Base-by-base conservation (phyloP, 371 early-diverging fungal species). In the Actinomortierella wolfii region DNA sequence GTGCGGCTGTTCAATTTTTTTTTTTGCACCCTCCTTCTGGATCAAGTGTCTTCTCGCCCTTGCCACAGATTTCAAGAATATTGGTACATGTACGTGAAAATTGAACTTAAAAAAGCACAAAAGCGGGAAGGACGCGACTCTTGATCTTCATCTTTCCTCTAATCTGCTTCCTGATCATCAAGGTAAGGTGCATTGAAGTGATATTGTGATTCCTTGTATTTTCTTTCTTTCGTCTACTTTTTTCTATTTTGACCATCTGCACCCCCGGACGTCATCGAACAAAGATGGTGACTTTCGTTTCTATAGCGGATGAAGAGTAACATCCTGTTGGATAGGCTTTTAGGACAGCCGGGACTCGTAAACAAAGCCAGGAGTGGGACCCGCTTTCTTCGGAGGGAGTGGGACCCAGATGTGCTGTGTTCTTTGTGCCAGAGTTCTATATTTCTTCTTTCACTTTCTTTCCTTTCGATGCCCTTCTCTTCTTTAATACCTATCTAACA, bases 271-370 rank as follows among this genome's bases (percentile, higher is more conserved):
- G 73, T 66, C 59, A 34, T 11, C 34, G 34, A 6, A 34, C 11
- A 34, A n/a, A 34, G 34, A 34, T 34, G 34, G 34, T 34, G 34
- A 34, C 34, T 34, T 34, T 34, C 34, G 34, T 34, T 34, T 34
- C 34, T 34, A 34, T 34, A 34, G 34, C 34, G 34, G 34, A 34
- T 34, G 34, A 34, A 34, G 34, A 34, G 34, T 6, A 34, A 34
- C 34, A 34, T 34, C 34, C 34, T 34, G 11, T 34, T 11, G 34
- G 34, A 34, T 34, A 34, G 73, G 73, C 66, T 71, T 71, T 71
- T 71, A 71, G 73, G 73, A 71, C 73, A 71, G 66, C 73, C 73
- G 62, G 58, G 44, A 61, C 66, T 56, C 56, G 65, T 59, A 65
- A 65, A 71, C 73, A 71, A 71, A 58, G 42, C 23, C 62, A 52